Evolutionary conservation across 1,284 basidiomycete species (phyloP), one percentile per base, ranked within the genome.

Genomic region (Takashimella koratensis): DNA sequence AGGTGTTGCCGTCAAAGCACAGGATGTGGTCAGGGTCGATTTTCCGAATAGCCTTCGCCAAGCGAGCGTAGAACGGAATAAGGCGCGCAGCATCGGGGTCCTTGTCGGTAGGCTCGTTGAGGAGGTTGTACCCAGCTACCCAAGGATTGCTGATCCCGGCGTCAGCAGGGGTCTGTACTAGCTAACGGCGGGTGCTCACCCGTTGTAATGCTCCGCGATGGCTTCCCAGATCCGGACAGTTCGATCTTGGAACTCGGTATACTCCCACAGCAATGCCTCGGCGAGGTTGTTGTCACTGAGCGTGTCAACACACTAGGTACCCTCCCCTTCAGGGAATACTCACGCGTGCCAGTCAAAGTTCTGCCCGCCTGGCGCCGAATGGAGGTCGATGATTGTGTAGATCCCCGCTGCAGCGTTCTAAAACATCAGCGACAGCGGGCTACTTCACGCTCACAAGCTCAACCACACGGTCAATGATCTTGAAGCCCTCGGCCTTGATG

Each of bases 181-280:
- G n/a, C n/a, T n/a, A n/a, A n/a, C n/a, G n/a, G n/a, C n/a, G n/a
- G n/a, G n/a, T 36, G 16, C 30, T 36, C 16, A 36, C 30, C 80
- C 79, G 50, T 78, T 82, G 73, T 88, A 87, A 59, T 82, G 83
- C 58, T 73, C 16, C 0, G 86, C 84, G n/a, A 87, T 75, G 63
- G 84, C 76, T 45, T 77, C 78, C 86, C 86, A 88, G 24, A 88
- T 79, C 81, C 82, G 82, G 36, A 87, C 74, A 3, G 82, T 70
- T 2, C 86, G 79, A 65, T 87, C 84, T 68, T 88, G 85, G 69
- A 87, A 86, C 66, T 88, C 85, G 60, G 82, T 86, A 75, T 87
- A 85, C 13, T 77, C 77, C 84, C 85, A 88, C 73, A 88, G 84
- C 8, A 36, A 16, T 8, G 30, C 30, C 30, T 36, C 30, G 16